A percentile compares a stretch with the other conserved stretches of the same genome.
phyloP scores from a whole-genome alignment of 176 grass and related monocot species.

The Elaeis guineensis region DNA sequence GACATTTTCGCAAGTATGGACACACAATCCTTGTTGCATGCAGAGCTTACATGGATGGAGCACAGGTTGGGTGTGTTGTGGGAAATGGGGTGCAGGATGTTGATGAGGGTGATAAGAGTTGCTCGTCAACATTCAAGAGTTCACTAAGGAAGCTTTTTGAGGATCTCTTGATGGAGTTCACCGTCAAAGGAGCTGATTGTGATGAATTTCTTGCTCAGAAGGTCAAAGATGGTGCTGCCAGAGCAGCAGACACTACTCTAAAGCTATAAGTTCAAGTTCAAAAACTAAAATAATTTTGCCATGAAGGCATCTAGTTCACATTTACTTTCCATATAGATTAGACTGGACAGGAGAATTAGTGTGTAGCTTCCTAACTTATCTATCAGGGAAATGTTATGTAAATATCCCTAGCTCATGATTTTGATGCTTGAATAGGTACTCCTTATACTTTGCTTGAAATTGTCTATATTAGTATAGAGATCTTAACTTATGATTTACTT shows the following conservation, averaged over 20 bases:
- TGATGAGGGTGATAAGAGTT: constrained; percentile 18
- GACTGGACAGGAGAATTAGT: too few species aligned
- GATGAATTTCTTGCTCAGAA: background rate
- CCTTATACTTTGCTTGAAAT: too few species aligned
- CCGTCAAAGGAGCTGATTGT: background rate
- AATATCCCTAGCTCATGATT: too few species aligned
- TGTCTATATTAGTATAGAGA: too few species aligned
- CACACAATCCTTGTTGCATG: constrained; percentile 32
- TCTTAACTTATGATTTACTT: too few species aligned
- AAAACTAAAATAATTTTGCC: too few species aligned
- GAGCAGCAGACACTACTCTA: background rate
- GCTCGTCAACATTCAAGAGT: constrained; percentile 35
- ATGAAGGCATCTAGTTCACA: too few species aligned
- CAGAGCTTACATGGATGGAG: constrained; percentile 35
- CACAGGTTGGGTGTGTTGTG: constrained; percentile 31
- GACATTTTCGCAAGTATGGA: constrained; percentile 35
- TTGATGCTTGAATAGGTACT: too few species aligned
- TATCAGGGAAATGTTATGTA: too few species aligned
- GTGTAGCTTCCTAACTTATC: too few species aligned
- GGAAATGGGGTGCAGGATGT: constrained; percentile 10
- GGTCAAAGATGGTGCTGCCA: background rate
- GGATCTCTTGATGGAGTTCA: constrained; percentile 35
- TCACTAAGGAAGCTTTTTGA: constrained; percentile 23
- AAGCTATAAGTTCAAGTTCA: background rate
- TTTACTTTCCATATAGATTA: too few species aligned